Evolutionary conservation across 768 basidiomycete species (phyloP), one percentile per base, ranked within the genome.

Genomic region (Lentinula sp.): DNA sequence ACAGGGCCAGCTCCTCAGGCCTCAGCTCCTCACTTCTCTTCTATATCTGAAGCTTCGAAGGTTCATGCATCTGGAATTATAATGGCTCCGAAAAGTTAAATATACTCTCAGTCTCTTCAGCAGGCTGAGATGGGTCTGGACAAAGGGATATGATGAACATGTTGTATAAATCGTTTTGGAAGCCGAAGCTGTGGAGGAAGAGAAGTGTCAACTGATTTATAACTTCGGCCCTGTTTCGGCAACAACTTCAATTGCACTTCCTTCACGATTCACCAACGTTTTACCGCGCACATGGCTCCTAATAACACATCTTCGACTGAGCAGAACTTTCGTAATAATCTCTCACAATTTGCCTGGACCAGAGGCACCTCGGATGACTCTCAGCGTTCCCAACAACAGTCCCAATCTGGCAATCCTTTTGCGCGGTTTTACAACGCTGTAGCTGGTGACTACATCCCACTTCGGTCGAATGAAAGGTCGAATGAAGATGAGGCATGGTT

Each of bases 401-500:
- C 74, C 5, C 74, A 75, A 53, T 71, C 57, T 1, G 71, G 74
- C 16, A 90, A 90, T 68, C 86, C 91, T 3, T 94, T 98, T 71
- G 84, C 89, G 11, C 81, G 93, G 32, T 92, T 95, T 71, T 96
- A 95, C 76, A 89, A 85, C 61, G 84, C 89, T 16, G 79, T 98
- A 54, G 90, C 90, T 8, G 88, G 88, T 11, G 86, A 88, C 64
- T 97, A 97, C 68, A 86, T 98, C 52, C 97, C 96, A 0, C 76
- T 98, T 62, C 81, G 93, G 43, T 90, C 89, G 2, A 84, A 70
- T 63, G 93, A 93, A 65, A 81, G 85, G 48, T 88, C 89, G 34
- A 94, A 93, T 72, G 95, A 99, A 71, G 96, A 98, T 66, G 94
- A 98, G 69, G 95, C 96, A 2, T 96, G 89, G 82, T 93, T 97